A percentile compares a stretch with the other conserved stretches of the same genome.
Evolutionary conservation across 2,329 filamentous ascomycete species (phyloP).

Genomic region (Macrophomina pseudophaseolina): DNA sequence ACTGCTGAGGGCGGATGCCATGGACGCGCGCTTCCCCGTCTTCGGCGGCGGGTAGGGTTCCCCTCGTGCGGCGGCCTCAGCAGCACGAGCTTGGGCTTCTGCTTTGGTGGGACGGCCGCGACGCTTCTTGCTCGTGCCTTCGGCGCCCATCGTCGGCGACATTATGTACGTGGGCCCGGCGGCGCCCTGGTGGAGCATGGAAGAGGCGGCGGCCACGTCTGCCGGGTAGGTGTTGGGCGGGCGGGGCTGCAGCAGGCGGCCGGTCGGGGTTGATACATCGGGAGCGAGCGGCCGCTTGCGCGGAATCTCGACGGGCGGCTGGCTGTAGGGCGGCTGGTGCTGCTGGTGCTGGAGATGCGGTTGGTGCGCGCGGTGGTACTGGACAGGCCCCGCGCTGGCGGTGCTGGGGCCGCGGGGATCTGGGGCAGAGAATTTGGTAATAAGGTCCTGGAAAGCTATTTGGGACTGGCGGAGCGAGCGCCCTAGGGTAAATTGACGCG

Average conservation of each 20-base stretch:
- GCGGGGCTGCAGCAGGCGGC: conserved; percentile 53
- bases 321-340: conserved; percentile 33
- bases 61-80: conserved; percentile 46
- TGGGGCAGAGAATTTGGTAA: conserved; percentile 33
- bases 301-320: conserved; percentile 39
- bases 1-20: conserved; percentile 19
- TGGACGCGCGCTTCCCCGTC: conserved; percentile 36
- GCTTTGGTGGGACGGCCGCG: conserved; percentile 55
- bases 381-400: conserved; percentile 25
- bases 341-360: conserved; percentile 32
- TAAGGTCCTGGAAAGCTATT: conserved; percentile 41
- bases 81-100: conserved; percentile 51
- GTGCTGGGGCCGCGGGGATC: conserved; percentile 22
- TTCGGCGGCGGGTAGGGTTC: conserved; percentile 47
- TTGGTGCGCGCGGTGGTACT: conserved; percentile 32
- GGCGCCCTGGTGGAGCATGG: conserved; percentile 28
- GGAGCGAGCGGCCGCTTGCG: conserved; percentile 43
- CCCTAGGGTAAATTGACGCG: conserved; percentile 33
- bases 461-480: conserved; percentile 45
- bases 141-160: conserved; percentile 35
- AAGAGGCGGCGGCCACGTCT: conserved; percentile 35
- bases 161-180: conserved; percentile 38
- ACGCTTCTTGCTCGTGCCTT: conserved; percentile 52
- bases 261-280: conserved; percentile 40
- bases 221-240: conserved; percentile 43